These are phyloP conservation scores for Sarocladiaceae sp. DNA, from an alignment of 2,329 filamentous ascomycete genomes.

Conservation along the genomic window DNA sequence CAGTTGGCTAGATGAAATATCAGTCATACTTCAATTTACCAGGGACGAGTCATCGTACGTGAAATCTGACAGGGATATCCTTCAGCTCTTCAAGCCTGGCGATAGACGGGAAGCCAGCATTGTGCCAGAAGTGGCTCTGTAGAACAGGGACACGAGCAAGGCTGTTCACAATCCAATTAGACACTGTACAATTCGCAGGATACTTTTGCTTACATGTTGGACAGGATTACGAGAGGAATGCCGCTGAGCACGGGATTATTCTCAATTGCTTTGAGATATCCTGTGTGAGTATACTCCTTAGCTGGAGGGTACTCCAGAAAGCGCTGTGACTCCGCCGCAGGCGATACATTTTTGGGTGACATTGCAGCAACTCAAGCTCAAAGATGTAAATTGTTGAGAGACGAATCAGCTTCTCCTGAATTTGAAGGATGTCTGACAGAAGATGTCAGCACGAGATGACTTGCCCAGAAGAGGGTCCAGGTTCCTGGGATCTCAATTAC, in stretches of 20 bases:
- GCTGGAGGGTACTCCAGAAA: conserved; percentile 24
- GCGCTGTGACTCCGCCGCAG: background rate
- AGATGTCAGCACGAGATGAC: too few relatives aligned
- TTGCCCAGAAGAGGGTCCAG: too few relatives aligned
- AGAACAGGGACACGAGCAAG: conserved; percentile 27
- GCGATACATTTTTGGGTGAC: background rate
- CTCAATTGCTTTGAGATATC: conserved; percentile 32
- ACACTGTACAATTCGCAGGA: conserved; percentile 29
- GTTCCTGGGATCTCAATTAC: too few relatives aligned
- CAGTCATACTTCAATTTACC: background rate
- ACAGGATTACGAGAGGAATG: conserved; percentile 54
- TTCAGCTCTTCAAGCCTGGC: conserved; percentile 43
- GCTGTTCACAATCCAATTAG: background rate
- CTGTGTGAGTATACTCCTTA: conserved; percentile 14
- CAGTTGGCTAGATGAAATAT: conserved; percentile 41
- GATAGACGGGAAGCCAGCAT: conserved; percentile 53
- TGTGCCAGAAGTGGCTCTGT: conserved; percentile 64
- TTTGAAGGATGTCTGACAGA: too few relatives aligned
- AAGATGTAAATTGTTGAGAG: too few relatives aligned
- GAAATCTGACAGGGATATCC: conserved; percentile 39
- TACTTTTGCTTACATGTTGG: conserved; percentile 47
- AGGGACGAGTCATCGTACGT: conserved; percentile 35
- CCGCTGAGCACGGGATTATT: conserved; percentile 70
- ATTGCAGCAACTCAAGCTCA: background rate
- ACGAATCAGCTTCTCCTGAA: too few relatives aligned